Percentiles rank a stretch among this genome's conserved stretches.
Evolutionary conservation across 2,329 filamentous ascomycete genomes (phyloP).

Genomic region (Aspergillus costaricaensis): DNA sequence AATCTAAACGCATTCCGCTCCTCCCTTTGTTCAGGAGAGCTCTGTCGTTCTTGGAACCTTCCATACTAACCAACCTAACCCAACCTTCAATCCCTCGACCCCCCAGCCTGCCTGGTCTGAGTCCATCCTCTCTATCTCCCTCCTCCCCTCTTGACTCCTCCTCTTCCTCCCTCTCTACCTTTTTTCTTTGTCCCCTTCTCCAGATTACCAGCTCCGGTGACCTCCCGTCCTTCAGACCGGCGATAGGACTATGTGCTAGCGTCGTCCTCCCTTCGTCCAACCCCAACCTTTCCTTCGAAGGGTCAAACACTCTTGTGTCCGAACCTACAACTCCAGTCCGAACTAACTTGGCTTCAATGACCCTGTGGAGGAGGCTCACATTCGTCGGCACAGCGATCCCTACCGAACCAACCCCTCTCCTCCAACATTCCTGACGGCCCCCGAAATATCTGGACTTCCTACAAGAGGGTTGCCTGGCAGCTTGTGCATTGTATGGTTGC

Average conservation of each 20-base stretch:
- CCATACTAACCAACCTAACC: not conserved
- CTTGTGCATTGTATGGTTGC: slow-evolving; percentile 42
- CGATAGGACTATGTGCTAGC: slow-evolving; percentile 6
- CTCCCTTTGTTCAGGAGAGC: slow-evolving; percentile 24
- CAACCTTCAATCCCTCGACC: slow-evolving; percentile 15
- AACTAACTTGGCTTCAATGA: slow-evolving; percentile 30
- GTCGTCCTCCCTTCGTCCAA: not conserved
- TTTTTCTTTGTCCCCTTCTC: slow-evolving; percentile 5
- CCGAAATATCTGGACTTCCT: slow-evolving; percentile 25
- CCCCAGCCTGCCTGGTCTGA: not conserved
- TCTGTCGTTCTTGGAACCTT: slow-evolving; percentile 18
- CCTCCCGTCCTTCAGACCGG: not conserved
- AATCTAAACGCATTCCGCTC: slow-evolving; percentile 20
- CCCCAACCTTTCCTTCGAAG: slow-evolving; percentile 6
- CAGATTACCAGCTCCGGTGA: not conserved
- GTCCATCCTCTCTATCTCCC: slow-evolving; percentile 6
- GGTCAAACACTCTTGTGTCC: slow-evolving; percentile 5
- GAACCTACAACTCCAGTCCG: not conserved
- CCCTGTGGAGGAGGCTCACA: slow-evolving; percentile 25
- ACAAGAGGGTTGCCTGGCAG: slow-evolving; percentile 38
- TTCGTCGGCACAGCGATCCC: slow-evolving; percentile 26
- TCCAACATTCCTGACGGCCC: slow-evolving; percentile 33
- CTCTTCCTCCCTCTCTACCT: slow-evolving; percentile 6
- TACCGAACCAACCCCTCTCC: slow-evolving; percentile 20
- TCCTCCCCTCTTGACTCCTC: not conserved